Base-by-base conservation (phyloP, 768 basidiomycete genomes). In the Mycena metata region DNA sequence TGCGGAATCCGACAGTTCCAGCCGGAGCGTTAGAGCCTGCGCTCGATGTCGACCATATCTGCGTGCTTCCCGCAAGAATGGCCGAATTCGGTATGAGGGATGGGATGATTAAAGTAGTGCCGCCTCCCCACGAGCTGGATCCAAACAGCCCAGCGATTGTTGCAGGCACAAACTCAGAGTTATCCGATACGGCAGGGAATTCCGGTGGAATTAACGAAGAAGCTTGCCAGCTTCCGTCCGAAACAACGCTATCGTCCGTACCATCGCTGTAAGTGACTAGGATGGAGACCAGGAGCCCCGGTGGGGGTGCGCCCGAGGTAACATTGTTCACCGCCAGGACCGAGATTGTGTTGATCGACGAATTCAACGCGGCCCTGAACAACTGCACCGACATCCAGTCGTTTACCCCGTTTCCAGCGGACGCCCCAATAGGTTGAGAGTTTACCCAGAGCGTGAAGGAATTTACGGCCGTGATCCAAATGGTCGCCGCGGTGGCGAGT, bases 1-100 rank as follows among this genome's bases (percentile, higher is more conserved):
- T 66, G 46, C 69, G 65, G 57, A 70, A 67, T 30, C 69, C 69
- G 12, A 67, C 56, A 12, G 60, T 59, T 0, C 69, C 69, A 41
- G 26, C 41, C 9, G 56, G 39, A 6, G 69, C 69, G 12, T 13
- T 4, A 42, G 49, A 35, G 11, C 24, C 57, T 3, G 69, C 69
- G 30, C 7, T 26, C 33, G 56, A n/a, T 3, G 60, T 63, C 50
- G 46, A 51, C 69, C 65, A 70, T 24, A 67, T 66, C 69, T 65
- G 66, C 10, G 36, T 39, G 13, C 61, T 66, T 3, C 17, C 45
- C 19, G 52, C 33, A 13, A 70, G 50, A 33, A 24, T 57, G n/a
- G n/a, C 51, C 9, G 49, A 15, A 30, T 39, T 60, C 6, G 60
- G 19, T 24, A 8, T 12, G 2, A 55, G n/a, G 30, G 54, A 5